A percentile compares a stretch with the other conserved stretches of the same genome.
Conservation (phyloP, 164 flowering plant species). For the Stephania japonica region DNA sequence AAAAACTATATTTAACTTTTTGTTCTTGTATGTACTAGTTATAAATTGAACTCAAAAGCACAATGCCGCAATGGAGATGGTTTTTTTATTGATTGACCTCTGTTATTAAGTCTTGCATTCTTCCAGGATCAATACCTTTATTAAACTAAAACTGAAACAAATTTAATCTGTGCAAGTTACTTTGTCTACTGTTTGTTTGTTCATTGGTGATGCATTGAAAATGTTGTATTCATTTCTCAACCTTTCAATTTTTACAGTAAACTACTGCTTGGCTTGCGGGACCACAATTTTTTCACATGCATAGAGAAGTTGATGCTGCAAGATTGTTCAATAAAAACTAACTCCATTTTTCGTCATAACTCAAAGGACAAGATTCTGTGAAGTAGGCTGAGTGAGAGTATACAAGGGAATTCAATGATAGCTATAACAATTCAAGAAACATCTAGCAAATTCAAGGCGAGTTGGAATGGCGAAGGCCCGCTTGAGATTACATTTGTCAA, state of each 20-base stretch:
- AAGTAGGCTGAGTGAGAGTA: not conserved
- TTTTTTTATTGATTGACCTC: not conserved
- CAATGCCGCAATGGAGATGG: not conserved
- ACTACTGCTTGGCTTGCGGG: no score
- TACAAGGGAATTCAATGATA: not conserved
- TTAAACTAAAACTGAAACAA: no score
- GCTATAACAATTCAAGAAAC: not conserved
- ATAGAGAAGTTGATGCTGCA: no score
- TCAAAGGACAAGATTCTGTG: not conserved
- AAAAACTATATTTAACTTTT: not conserved
- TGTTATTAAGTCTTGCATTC: not conserved
- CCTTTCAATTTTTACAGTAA: no score
- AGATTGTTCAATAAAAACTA: no score
- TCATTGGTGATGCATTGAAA: no score
- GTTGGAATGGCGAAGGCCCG: not conserved
- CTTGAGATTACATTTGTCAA: not conserved
- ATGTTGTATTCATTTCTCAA: no score
- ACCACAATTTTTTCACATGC: no score
- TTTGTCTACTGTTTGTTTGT: no score
- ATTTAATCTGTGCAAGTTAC: no score
- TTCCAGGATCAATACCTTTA: no score
- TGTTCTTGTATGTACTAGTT: not conserved
- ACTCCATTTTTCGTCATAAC: no score
- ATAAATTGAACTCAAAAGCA: not conserved
- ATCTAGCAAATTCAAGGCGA: not conserved